A percentile compares a stretch with the other conserved stretches of the same genome.
These are phyloP conservation scores for Cladophialophora carrionii DNA, from an alignment of 2,329 filamentous ascomycete genomes.

Conservation along the genomic window DNA sequence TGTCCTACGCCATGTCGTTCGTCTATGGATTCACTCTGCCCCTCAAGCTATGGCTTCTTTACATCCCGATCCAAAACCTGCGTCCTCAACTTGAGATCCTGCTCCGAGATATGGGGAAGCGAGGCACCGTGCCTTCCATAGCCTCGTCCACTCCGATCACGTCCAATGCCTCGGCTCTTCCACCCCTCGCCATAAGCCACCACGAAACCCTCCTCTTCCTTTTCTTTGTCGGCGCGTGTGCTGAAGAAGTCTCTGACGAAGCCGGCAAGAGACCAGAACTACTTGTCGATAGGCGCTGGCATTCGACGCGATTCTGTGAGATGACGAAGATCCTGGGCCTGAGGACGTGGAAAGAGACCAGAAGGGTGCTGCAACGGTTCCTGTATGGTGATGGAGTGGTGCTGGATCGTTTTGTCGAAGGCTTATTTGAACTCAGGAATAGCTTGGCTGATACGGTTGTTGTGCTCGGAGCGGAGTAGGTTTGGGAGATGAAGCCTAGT, in stretches of 20 bases:
- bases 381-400: conserved; percentile 15
- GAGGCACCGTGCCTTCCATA: not conserved
- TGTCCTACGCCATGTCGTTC: conserved; percentile 20
- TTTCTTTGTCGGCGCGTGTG: conserved; percentile 29
- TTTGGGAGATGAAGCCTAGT: not conserved
- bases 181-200: conserved; percentile 15
- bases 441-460: not conserved
- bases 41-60: conserved; percentile 18
- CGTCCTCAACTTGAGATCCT: conserved; percentile 23
- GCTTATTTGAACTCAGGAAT: conserved; percentile 18
- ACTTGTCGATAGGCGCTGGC: conserved; percentile 14
- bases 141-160: not conserved
- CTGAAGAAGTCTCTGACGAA: conserved; percentile 24
- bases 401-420: conserved; percentile 25
- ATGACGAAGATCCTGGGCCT: conserved; percentile 18
- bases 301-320: conserved; percentile 22
- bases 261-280: conserved; percentile 24
- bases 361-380: conserved; percentile 20
- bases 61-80: conserved; percentile 21
- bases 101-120: conserved; percentile 17
- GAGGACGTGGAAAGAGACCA: conserved; percentile 23
- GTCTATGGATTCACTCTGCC: conserved; percentile 14
- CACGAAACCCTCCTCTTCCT: conserved; percentile 23
- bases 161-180: not conserved
- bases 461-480: not conserved